Base-by-base conservation (phyloP, 2,329 filamentous ascomycete species). In the Colletotrichum sp. region DNA sequence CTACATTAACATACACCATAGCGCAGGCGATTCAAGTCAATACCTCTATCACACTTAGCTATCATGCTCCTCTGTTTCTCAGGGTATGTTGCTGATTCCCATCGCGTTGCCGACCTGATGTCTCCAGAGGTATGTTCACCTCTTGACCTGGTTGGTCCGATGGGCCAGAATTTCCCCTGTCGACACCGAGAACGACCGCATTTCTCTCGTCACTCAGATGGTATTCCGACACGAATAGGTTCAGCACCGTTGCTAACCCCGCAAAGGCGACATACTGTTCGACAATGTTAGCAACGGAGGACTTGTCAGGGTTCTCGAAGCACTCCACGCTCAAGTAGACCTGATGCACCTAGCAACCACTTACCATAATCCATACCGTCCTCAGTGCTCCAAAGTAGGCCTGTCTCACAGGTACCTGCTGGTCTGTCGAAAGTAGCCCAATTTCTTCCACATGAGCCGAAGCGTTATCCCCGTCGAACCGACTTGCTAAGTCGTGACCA, bases 331-430 rank as follows among this genome's bases (percentile, higher is more conserved):
- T 26, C 26, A 26, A 26, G 26, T 26, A 26, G 26, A 26, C 26
- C 26, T 26, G 26, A 26, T 26, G 26, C 26, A 26, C 26, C 26
- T 26, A 26, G 26, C 26, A 26, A 26, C 26, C 7, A 34, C 78
- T 67, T 24, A 82, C 82, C 78, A 83, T 78, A 14, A 83, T 81
- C 82, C 82, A 83, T 65, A 82, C 80, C 0, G 71, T 77, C 7
- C 79, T 61, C 0, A 82, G 68, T 10, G 82, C 76, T 18, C 79
- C 24, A 30, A 79, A 82, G 59, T 81, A 48, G 82, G 82, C 77
- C 16, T 67, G 63, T 24, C 78, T 76, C 8, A 82, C 82, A 9
- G 78, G 32, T 4, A 76, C 36, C 10, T 81, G 81, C n/a, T 77
- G 70, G 5, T 3, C 74, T 2, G 69, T 7, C 1, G 66, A 8